These are phyloP conservation scores for Leccinum solheimii DNA, from an alignment of 1,284 basidiomycete species.

Conservation along the genomic window DNA sequence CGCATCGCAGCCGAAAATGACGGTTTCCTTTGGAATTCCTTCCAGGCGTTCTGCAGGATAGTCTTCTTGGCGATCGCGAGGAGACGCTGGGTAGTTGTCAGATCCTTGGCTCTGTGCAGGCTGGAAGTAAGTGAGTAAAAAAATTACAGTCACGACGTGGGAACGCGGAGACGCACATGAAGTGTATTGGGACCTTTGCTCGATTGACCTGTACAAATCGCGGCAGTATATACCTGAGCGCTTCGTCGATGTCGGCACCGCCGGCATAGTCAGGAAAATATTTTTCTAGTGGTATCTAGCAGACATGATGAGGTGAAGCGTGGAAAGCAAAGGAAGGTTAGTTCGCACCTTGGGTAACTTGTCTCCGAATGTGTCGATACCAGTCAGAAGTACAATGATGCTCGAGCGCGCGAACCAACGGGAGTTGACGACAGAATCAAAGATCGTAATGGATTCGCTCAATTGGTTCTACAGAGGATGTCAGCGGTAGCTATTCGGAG, in stretches of 20 bases:
- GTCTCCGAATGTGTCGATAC: background rate
- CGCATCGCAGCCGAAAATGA: background rate
- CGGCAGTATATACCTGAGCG: background rate
- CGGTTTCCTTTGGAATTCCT: background rate
- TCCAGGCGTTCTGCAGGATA: background rate
- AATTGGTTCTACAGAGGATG: background rate
- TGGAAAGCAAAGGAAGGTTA: background rate
- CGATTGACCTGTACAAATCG: background rate
- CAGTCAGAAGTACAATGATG: slow-evolving; percentile 4
- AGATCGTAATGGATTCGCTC: background rate
- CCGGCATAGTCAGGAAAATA: slow-evolving; percentile 6
- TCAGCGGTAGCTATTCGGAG: background rate
- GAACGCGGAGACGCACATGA: slow-evolving; percentile 2
- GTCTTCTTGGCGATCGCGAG: background rate
- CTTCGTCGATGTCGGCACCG: background rate
- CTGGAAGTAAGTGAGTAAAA: background rate
- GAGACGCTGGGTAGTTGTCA: background rate
- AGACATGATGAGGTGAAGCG: background rate
- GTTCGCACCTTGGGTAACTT: slow-evolving; percentile 11
- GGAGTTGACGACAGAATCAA: slow-evolving; percentile 2
- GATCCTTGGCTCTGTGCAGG: background rate
- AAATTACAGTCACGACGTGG: background rate
- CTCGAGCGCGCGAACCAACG: background rate
- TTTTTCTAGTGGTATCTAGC: slow-evolving; percentile 7
- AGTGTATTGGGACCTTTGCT: background rate